These are phyloP conservation scores for Halenospora varia DNA, from an alignment of 495 filamentous ascomycete genomes.

Conservation along the genomic window DNA sequence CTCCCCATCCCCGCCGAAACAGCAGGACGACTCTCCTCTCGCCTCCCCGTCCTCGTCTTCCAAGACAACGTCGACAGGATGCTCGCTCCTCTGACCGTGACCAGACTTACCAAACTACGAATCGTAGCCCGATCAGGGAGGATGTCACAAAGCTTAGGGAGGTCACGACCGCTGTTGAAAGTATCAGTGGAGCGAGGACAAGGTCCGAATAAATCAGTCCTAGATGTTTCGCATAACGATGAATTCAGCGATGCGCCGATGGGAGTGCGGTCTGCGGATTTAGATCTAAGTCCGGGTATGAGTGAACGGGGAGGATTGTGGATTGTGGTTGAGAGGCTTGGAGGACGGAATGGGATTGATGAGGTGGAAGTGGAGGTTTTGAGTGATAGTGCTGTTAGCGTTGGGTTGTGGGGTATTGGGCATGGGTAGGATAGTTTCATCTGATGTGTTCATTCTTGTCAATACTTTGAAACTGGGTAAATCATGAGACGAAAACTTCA, in stretches of 20 bases:
- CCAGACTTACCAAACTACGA: constrained; percentile 54
- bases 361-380: constrained; percentile 62
- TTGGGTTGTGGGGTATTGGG: constrained; percentile 51
- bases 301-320: constrained; percentile 53
- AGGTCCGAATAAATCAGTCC: constrained; percentile 56
- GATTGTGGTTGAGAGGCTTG: constrained; percentile 76
- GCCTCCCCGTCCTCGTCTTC: constrained; percentile 46
- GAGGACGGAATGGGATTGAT: constrained; percentile 42
- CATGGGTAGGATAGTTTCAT: constrained; percentile 26
- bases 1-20: constrained; percentile 57
- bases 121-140: constrained; percentile 35
- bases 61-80: constrained; percentile 46
- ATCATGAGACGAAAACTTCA: too few relatives aligned
- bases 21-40: constrained; percentile 60
- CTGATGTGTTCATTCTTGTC: background rate
- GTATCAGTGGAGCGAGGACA: constrained; percentile 64
- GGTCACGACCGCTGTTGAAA: constrained; percentile 45
- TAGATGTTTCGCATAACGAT: constrained; percentile 55
- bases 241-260: constrained; percentile 63
- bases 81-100: constrained; percentile 44
- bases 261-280: constrained; percentile 65
- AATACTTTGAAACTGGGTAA: too few relatives aligned
- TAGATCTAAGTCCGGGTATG: constrained; percentile 61
- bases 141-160: background rate
- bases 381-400: constrained; percentile 60